phyloP scores from a whole-genome alignment of 2,329 filamentous ascomycete genomes.

The Ophiostoma himal-ulmi region DNA sequence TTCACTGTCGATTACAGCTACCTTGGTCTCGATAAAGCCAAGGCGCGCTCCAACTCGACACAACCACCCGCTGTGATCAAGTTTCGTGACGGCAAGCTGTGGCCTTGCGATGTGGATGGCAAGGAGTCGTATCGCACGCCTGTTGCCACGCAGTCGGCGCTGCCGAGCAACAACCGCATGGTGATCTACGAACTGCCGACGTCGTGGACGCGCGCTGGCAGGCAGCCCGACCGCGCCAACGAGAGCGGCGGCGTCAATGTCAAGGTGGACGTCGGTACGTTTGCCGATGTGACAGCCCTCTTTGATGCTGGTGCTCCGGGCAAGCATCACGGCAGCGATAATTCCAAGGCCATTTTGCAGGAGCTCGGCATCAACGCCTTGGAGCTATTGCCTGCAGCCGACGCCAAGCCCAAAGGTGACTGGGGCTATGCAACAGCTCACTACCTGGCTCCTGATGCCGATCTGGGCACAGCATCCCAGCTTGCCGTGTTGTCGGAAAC shows the following conservation, averaged over 20 bases:
- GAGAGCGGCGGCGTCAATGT: conserved; percentile 5
- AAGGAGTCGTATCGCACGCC: conserved; percentile 1
- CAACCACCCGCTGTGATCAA: conserved; percentile 29
- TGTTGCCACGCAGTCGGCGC: background rate
- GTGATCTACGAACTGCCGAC: conserved; percentile 30
- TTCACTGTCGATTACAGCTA: conserved; percentile 6
- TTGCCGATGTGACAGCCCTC: conserved; percentile 28
- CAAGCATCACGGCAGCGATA: conserved; percentile 20
- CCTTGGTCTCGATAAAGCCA: background rate
- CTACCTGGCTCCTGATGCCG: conserved; percentile 28
- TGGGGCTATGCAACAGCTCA: conserved; percentile 30
- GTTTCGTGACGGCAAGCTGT: conserved; percentile 23
- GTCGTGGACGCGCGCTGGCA: conserved; percentile 27
- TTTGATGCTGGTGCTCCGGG: conserved; percentile 22
- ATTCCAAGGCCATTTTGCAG: background rate
- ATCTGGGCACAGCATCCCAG: conserved; percentile 27
- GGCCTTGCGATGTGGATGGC: conserved; percentile 27
- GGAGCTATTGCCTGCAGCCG: conserved; percentile 28
- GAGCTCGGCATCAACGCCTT: conserved; percentile 30
- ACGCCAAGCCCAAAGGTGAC: conserved; percentile 26
- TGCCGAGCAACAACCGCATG: conserved; percentile 28
- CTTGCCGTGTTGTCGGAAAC: conserved; percentile 25
- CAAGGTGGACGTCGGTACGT: conserved; percentile 27
- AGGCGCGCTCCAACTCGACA: conserved; percentile 19
- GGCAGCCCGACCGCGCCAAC: conserved; percentile 13